Evolutionary conservation across 2,329 filamentous ascomycete species (phyloP).

Genomic region (Fusarium drepaniforme): DNA sequence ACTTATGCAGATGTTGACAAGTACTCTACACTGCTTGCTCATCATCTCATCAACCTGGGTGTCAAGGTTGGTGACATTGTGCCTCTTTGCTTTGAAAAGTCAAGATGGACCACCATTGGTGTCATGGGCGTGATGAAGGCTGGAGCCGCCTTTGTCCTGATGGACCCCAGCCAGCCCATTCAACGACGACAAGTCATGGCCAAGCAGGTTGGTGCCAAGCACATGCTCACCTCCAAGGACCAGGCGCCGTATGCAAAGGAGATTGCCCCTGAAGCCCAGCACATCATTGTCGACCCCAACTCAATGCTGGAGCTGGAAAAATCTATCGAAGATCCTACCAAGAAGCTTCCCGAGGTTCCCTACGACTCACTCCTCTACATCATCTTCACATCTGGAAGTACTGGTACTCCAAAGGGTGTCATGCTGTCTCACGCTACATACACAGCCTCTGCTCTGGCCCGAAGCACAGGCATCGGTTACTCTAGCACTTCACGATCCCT

Average conservation of each 20-base stretch:
- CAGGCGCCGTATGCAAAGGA: constrained; percentile 29
- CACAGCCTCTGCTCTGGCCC: constrained; percentile 52
- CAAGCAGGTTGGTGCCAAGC: constrained; percentile 29
- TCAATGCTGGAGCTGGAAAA: constrained; percentile 26
- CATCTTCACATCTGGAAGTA: constrained; percentile 75
- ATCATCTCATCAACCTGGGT: constrained; percentile 36
- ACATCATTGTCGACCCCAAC: constrained; percentile 31
- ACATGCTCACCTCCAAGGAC: constrained; percentile 36
- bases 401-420: constrained; percentile 73
- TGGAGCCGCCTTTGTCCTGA: constrained; percentile 49
- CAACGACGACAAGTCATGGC: constrained; percentile 42
- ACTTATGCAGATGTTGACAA: constrained; percentile 44
- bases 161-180: constrained; percentile 45
- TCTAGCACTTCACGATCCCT: constrained; percentile 55
- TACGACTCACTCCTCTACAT: constrained; percentile 61
- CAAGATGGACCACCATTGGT: constrained; percentile 45
- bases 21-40: constrained; percentile 40
- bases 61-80: constrained; percentile 44
- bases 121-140: constrained; percentile 49
- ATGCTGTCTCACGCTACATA: constrained; percentile 63
- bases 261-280: constrained; percentile 35
- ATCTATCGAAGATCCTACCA: constrained; percentile 25
- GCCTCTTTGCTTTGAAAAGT: constrained; percentile 50
- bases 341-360: constrained; percentile 54
- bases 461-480: constrained; percentile 53